A percentile compares a stretch with the other conserved stretches of the same genome.
Conservation (phyloP, 2,329 filamentous ascomycete species). For the Fusarium poae region DNA sequence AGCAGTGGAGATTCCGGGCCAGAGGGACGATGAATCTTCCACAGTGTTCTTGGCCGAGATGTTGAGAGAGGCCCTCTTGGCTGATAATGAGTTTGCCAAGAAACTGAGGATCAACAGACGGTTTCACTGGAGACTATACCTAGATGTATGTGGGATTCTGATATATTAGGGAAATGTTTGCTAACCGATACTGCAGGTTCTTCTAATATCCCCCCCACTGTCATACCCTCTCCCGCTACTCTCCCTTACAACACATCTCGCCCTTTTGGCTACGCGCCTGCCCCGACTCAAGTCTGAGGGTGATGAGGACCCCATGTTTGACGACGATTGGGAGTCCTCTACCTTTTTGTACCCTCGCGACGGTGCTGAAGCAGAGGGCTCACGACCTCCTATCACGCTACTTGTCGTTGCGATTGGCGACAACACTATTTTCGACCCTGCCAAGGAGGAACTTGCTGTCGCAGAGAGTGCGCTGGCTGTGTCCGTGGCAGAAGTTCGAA, state of each 20-base stretch:
- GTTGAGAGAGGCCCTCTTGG: conserved; percentile 87
- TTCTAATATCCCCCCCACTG: conserved; percentile 91
- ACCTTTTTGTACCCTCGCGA: conserved; percentile 78
- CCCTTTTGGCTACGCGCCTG: conserved; percentile 86
- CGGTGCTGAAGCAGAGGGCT: conserved; percentile 47
- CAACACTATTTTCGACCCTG: conserved; percentile 95
- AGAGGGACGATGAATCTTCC: conserved; percentile 89
- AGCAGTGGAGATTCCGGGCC: conserved; percentile 90
- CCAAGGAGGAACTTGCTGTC: conserved; percentile 90
- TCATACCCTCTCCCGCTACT: conserved; percentile 95
- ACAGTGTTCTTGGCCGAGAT: conserved; percentile 90
- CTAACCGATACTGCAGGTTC: conserved; percentile 69
- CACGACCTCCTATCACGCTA: conserved; percentile 86
- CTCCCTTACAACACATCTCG: conserved; percentile 92
- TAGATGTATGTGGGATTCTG: conserved; percentile 76
- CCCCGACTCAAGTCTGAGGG: conserved; percentile 87
- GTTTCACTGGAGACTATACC: conserved; percentile 96
- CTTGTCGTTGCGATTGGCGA: conserved; percentile 87
- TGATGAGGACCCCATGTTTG: conserved; percentile 96
- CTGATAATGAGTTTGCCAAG: conserved; percentile 75
- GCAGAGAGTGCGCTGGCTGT: conserved; percentile 91
- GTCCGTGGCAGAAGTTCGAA: conserved; percentile 72
- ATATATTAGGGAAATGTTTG: neutral
- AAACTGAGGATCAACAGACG: conserved; percentile 87
- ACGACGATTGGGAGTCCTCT: conserved; percentile 95